Evolutionary conservation across 1,139 yeast species (phyloP), one percentile per base, ranked within the genome.

Genomic region (Cylindricascospora bacillispora): DNA sequence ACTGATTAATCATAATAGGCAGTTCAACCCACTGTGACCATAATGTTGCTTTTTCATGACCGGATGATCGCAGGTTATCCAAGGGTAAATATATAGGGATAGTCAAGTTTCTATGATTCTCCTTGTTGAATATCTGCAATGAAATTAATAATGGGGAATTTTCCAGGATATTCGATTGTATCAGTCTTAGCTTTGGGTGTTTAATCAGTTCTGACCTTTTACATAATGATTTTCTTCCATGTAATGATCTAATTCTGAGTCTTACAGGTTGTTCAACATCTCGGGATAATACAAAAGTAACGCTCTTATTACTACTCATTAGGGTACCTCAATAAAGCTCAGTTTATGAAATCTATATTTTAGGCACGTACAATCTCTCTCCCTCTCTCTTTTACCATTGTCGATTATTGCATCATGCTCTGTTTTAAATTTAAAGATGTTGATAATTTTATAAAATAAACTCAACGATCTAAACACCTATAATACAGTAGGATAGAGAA

Each of bases 281-380:
- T 41, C 76, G 74, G 2, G 93, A 77, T 6, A 78, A 65, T 31
- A 83, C 83, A 54, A 81, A 82, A 1, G 85, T 70, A 25, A 70
- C 65, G 22, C 70, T 68, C 46, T 55, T 62, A 32, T 54, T 62
- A 44, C 47, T 62, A 18, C 9, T 10, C 21, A 18, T 18, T 18
- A 18, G 21, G 10, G 21, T 7, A 10, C 21, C 21, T 18, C 21
- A 28, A 7, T 7, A 4, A 25, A 7, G n/a, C n/a, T n/a, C n/a
- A n/a, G n/a, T n/a, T n/a, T n/a, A n/a, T n/a, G n/a, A n/a, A n/a
- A n/a, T n/a, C n/a, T n/a, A n/a, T n/a, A n/a, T n/a, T n/a, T n/a
- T n/a, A n/a, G n/a, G n/a, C n/a, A n/a, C n/a, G n/a, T n/a, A n/a
- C n/a, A n/a, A n/a, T n/a, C n/a, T n/a, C n/a, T n/a, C n/a, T n/a